These are phyloP conservation scores for Trametes punicea DNA, from an alignment of 768 basidiomycete genomes.

Conservation along the genomic window DNA sequence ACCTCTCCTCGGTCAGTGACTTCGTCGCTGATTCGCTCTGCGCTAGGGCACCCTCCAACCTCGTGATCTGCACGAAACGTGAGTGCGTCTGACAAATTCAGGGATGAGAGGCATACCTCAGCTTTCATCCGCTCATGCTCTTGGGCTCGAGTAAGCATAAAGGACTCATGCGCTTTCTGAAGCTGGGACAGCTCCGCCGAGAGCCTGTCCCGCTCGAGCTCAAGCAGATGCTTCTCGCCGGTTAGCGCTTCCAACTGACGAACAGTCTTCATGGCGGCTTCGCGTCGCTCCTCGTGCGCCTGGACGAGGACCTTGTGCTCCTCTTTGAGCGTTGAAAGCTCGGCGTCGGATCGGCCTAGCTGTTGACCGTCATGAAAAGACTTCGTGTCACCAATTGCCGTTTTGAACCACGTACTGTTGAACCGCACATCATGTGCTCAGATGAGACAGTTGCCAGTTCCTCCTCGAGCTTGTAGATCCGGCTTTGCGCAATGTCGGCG, in stretches of 20 bases:
- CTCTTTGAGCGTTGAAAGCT: neutral
- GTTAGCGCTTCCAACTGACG: neutral
- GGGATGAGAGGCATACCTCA: neutral
- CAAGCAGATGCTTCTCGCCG: neutral
- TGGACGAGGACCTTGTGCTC: constrained; percentile 2
- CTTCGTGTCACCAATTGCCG: too few species aligned
- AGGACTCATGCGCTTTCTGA: neutral
- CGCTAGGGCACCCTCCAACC: neutral
- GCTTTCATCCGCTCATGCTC: neutral
- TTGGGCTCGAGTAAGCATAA: neutral
- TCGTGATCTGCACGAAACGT: neutral
- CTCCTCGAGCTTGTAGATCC: neutral
- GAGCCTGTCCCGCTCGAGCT: neutral
- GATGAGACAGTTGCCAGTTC: neutral
- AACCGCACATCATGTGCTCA: neutral
- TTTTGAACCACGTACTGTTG: neutral
- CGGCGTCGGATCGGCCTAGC: neutral
- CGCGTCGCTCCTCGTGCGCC: neutral
- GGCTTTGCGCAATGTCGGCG: neutral
- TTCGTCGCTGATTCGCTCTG: neutral
- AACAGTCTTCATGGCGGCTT: neutral
- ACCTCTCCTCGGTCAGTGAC: neutral
- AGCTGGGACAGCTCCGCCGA: neutral
- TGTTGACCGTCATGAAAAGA: neutral
- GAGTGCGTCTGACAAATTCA: neutral